phyloP scores from a whole-genome alignment of 805 yeast species.

The Candida michaelii region DNA sequence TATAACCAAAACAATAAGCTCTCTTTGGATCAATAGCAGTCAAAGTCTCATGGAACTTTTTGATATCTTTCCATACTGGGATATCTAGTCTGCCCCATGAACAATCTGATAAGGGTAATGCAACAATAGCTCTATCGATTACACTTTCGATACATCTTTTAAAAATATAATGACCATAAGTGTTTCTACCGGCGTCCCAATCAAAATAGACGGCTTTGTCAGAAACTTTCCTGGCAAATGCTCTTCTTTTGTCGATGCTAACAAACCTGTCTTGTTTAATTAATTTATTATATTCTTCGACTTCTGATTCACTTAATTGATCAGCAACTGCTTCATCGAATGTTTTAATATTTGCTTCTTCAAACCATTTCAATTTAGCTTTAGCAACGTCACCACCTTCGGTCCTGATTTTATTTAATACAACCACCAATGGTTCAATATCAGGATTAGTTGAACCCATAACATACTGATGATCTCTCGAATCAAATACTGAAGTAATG shows the following conservation, averaged over 20 bases:
- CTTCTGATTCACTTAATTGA: constrained; percentile 6
- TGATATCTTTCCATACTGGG: constrained; percentile 11
- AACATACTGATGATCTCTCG: constrained; percentile 15
- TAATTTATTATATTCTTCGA: constrained; percentile 6
- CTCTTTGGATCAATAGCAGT: constrained; percentile 11
- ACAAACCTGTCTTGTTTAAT: constrained; percentile 8
- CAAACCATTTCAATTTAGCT: constrained; percentile 13
- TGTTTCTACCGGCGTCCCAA: constrained; percentile 15
- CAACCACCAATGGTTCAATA: constrained; percentile 13
- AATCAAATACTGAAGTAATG: constrained; percentile 14
- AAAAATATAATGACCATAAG: constrained; percentile 14
- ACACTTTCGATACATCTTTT: constrained; percentile 15
- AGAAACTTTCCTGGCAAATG: constrained; percentile 10
- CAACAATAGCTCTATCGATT: constrained; percentile 15
- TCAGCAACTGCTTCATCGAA: constrained; percentile 14
- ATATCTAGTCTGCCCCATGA: constrained; percentile 14
- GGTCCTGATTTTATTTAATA: constrained; percentile 7
- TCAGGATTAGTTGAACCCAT: constrained; percentile 15
- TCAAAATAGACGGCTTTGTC: constrained; percentile 11
- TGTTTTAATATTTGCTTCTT: constrained; percentile 12
- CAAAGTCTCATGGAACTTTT: constrained; percentile 11
- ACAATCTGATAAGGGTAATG: constrained; percentile 15
- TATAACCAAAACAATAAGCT: constrained; percentile 15
- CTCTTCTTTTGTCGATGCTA: constrained; percentile 10
- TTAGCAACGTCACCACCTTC: constrained; percentile 6